phyloP scores from a whole-genome alignment of 106 monocot species.

The Iris macrosiphon region DNA sequence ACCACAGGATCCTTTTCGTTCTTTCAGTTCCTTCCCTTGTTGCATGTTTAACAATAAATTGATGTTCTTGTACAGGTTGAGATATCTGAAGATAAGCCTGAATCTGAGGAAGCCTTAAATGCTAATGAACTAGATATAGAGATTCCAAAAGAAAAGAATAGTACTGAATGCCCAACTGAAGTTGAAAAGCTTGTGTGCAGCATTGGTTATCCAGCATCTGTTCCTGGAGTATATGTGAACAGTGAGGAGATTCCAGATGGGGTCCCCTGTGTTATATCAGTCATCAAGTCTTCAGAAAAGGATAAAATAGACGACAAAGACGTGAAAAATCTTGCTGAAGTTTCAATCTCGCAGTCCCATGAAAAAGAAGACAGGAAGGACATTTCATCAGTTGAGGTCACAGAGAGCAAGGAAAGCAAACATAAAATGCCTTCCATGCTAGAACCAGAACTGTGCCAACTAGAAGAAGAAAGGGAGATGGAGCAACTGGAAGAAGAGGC shows the following conservation, averaged over 20 bases:
- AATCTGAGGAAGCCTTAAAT: background rate
- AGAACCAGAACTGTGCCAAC: conserved; percentile 4
- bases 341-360: background rate
- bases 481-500: background rate
- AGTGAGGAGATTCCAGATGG: background rate
- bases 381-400: background rate
- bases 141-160: background rate
- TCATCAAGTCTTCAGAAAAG: background rate
- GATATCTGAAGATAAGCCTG: conserved; percentile 4
- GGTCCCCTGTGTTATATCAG: no score
- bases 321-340: background rate
- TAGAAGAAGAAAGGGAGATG: conserved; percentile 7
- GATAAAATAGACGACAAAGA: background rate
- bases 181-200: background rate
- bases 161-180: background rate
- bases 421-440: conserved; percentile 1
- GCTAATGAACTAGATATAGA: background rate
- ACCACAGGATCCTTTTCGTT: background rate
- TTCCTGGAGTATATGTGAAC: background rate
- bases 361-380: background rate
- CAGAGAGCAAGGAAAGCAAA: background rate
- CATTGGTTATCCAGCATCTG: conserved; percentile 1
- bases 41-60: background rate
- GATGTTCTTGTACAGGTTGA: conserved; percentile 4
- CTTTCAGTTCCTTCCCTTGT: background rate